Percentiles rank a stretch among this genome's conserved stretches.
These are phyloP conservation scores for Euptelea pleiosperma DNA, from an alignment of 164 flowering plant species.

Conservation along the genomic window DNA sequence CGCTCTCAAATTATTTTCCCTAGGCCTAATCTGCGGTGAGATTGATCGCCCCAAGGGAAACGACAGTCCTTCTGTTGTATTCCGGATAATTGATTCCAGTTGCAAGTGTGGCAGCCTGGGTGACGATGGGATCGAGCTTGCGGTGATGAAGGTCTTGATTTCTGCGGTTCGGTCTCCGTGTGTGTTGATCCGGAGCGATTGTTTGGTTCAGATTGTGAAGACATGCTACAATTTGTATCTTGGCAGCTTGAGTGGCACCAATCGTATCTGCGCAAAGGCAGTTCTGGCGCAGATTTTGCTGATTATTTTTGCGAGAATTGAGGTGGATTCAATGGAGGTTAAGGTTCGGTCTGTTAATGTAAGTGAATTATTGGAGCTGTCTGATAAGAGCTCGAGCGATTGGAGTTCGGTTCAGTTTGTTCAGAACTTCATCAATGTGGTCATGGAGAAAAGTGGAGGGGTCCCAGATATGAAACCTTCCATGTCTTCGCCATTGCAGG, in stretches of 20 bases:
- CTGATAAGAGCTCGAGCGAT: conserved; percentile 80
- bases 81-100: conserved; percentile 47
- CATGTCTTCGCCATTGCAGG: conserved; percentile 8
- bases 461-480: conserved; percentile 22
- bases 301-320: conserved; percentile 70
- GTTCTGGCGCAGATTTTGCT: conserved; percentile 83
- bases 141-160: conserved; percentile 49
- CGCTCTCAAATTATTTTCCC: conserved; percentile 51
- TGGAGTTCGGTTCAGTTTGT: conserved; percentile 63
- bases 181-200: conserved; percentile 63
- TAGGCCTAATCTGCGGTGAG: conserved; percentile 56
- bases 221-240: conserved; percentile 89
- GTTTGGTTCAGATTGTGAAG: conserved; percentile 59
- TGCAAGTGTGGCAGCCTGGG: conserved; percentile 57
- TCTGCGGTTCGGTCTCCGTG: conserved; percentile 58
- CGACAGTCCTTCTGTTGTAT: conserved; percentile 13
- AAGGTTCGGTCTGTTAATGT: conserved; percentile 45
- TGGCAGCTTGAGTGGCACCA: conserved; percentile 71
- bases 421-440: conserved; percentile 71
- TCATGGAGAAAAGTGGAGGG: conserved; percentile 43
- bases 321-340: conserved; percentile 63
- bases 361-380: conserved; percentile 60
- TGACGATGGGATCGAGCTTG: conserved; percentile 77
- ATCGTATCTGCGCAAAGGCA: conserved; percentile 94
- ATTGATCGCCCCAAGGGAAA: conserved; percentile 28